These are phyloP conservation scores for Catharanthus roseus DNA, from an alignment of 257 asterid species.

Conservation along the genomic window DNA sequence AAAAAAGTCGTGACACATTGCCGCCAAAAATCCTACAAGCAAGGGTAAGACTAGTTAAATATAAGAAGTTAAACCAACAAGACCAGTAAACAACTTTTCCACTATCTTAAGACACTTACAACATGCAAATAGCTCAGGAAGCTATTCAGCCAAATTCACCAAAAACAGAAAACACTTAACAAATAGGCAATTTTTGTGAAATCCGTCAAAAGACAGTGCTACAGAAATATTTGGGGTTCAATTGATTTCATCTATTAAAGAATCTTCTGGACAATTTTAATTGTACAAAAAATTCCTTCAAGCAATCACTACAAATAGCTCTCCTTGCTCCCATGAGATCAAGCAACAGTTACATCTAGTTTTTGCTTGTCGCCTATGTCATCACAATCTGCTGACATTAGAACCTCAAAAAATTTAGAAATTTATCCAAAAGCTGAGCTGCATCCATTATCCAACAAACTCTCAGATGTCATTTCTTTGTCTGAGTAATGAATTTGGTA, in stretches of 20 bases:
- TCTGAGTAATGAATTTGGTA: constrained; percentile 52
- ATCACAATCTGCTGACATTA: constrained; percentile 14
- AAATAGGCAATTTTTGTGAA: background rate
- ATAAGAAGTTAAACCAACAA: background rate
- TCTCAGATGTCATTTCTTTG: constrained; percentile 39
- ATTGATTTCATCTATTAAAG: constrained; percentile 1
- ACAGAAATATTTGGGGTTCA: background rate
- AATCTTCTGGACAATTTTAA: background rate
- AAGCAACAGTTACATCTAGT: background rate
- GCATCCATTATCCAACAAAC: constrained; percentile 3
- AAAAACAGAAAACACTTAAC: background rate
- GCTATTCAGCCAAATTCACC: background rate
- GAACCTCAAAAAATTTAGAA: constrained; percentile 6
- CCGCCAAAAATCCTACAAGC: too few relatives aligned
- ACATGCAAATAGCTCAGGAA: background rate
- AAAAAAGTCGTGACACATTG: too few relatives aligned
- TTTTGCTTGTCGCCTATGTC: background rate
- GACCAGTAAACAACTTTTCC: background rate
- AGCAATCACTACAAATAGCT: background rate
- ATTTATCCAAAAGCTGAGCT: background rate
- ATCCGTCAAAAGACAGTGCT: background rate
- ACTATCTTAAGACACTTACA: background rate
- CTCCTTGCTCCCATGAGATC: constrained; percentile 1
- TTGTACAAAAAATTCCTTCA: constrained; percentile 6
- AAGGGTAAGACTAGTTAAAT: too few relatives aligned